Percentiles rank a stretch among this genome's conserved stretches.
Evolutionary conservation across 441 rosid species (phyloP).

Genomic region (Erodium chrysanthum): DNA sequence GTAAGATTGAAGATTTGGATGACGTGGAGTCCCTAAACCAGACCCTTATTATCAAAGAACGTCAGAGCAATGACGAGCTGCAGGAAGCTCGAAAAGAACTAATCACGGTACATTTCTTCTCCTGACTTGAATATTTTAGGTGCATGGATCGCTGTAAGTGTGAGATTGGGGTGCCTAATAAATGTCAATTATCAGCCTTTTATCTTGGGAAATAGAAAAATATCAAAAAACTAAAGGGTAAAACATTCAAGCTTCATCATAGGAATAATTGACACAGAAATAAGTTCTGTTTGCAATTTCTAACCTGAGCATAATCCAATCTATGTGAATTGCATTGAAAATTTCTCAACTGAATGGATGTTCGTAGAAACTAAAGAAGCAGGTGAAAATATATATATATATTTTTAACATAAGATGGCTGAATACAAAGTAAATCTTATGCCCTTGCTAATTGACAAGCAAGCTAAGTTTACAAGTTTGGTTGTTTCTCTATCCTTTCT

Average conservation of each 20-base stretch:
- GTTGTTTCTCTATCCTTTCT: background rate
- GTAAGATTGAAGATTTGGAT: conserved; percentile 42
- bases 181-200: background rate
- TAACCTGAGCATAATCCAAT: background rate
- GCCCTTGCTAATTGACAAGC: background rate
- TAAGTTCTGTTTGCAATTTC: background rate
- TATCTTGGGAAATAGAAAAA: background rate
- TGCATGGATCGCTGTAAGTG: background rate
- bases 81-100: conserved; percentile 58
- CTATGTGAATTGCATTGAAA: background rate
- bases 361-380: background rate
- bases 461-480: conserved; percentile 1
- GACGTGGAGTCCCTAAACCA: conserved; percentile 34
- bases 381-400: background rate
- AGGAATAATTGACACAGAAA: background rate
- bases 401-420: background rate
- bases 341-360: background rate
- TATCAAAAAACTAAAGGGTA: background rate
- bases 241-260: background rate
- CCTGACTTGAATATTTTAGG: background rate
- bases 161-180: background rate
- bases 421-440: background rate
- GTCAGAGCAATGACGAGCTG: conserved; percentile 72
- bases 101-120: conserved; percentile 32
- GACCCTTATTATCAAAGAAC: conserved; percentile 54